These are phyloP conservation scores for Rhododendron ovatum DNA, from an alignment of 148 eudicot genomes.

Conservation along the genomic window DNA sequence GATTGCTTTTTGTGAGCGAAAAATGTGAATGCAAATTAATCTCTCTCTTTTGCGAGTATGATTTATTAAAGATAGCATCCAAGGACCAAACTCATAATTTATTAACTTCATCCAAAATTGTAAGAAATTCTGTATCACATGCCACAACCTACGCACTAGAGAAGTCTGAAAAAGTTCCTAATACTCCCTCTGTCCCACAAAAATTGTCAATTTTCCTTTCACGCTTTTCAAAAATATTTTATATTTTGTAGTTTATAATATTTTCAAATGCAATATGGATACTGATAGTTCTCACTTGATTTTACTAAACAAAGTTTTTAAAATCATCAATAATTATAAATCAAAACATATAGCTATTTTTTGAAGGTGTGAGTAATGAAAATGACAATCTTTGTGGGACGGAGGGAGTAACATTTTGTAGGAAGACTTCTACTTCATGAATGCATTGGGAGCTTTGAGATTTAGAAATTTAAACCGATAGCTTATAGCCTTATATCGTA, in stretches of 20 bases:
- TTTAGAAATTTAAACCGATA: not conserved
- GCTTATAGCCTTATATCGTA: not conserved
- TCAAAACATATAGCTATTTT: no score
- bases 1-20: not conserved
- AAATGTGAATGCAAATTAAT: not conserved
- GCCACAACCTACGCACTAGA: not conserved
- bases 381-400: not conserved
- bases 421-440: not conserved
- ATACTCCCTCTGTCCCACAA: not conserved
- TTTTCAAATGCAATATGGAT: not conserved
- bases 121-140: not conserved
- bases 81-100: not conserved
- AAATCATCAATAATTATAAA: no score
- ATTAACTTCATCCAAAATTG: not conserved
- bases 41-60: not conserved
- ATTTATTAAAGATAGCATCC: not conserved
- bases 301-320: no score
- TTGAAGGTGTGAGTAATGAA: not conserved
- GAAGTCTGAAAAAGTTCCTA: not conserved
- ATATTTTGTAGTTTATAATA: no score
- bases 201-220: not conserved
- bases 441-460: not conserved
- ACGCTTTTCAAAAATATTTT: not conserved
- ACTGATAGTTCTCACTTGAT: not conserved
- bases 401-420: not conserved